These are phyloP conservation scores for Suillus weaverae DNA, from an alignment of 768 basidiomycete genomes.

Conservation along the genomic window DNA sequence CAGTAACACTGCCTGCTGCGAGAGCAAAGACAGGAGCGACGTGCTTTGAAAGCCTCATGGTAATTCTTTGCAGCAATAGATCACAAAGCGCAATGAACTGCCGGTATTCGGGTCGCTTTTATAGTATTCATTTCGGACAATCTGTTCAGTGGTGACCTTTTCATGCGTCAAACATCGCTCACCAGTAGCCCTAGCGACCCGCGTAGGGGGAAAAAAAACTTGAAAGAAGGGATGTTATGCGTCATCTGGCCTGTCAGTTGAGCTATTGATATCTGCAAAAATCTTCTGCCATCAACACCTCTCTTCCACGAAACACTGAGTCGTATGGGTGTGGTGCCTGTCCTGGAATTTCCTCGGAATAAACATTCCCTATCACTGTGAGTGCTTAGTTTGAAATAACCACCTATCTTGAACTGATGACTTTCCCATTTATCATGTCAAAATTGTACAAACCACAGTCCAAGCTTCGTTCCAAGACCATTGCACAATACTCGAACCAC, in stretches of 20 bases:
- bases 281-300: neutral
- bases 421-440: neutral
- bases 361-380: neutral
- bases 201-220: neutral
- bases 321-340: neutral
- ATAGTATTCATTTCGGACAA: neutral
- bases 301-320: neutral
- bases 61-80: neutral
- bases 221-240: neutral
- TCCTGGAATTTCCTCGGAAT: neutral
- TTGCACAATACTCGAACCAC: neutral
- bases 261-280: neutral
- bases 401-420: neutral
- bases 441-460: neutral
- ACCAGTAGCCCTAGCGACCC: neutral
- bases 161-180: neutral
- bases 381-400: neutral
- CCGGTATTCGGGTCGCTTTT: neutral
- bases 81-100: neutral
- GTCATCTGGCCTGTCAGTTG: conserved; percentile 7
- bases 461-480: neutral
- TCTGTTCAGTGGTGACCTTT: neutral
- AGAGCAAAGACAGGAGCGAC: conserved; percentile 8
- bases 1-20: conserved; percentile 5
- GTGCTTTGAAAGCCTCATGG: conserved; percentile 9